Conservation (phyloP, 1,139 yeast genomes). For the Blastobotrys persicus region DNA sequence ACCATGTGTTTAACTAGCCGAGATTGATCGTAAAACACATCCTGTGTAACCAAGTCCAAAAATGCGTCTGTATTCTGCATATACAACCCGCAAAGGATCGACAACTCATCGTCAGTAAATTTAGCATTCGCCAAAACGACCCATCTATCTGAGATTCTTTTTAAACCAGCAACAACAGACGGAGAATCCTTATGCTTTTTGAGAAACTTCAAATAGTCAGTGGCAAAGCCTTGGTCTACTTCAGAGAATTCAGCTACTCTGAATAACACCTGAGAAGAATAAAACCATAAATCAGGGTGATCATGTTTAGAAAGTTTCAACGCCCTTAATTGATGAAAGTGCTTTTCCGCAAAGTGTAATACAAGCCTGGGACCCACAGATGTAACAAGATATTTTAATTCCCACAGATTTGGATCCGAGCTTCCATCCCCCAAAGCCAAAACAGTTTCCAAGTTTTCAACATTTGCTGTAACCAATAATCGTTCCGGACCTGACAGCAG, state of each 20-base stretch:
- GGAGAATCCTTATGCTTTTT: conserved; percentile 16
- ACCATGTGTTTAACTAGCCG: conserved; percentile 21
- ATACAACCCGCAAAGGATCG: conserved; percentile 20
- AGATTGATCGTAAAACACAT: conserved; percentile 27
- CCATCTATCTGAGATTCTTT: conserved; percentile 29
- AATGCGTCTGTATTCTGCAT: conserved; percentile 19
- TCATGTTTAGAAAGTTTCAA: conserved; percentile 15
- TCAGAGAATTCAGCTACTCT: conserved; percentile 26
- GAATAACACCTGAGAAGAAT: conserved; percentile 23
- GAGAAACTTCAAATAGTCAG: conserved; percentile 20
- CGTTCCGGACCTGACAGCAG: conserved; percentile 10
- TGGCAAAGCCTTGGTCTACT: conserved; percentile 20
- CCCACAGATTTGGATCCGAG: conserved; percentile 17
- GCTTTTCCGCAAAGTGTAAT: neutral
- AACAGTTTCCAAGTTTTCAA: conserved; percentile 7
- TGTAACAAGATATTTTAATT: conserved; percentile 19
- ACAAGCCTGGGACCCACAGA: conserved; percentile 13
- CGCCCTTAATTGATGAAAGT: conserved; percentile 18
- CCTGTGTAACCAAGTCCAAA: conserved; percentile 20
- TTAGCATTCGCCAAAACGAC: conserved; percentile 24
- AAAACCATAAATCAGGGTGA: conserved; percentile 17
- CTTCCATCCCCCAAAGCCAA: neutral
- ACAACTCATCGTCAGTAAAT: conserved; percentile 21
- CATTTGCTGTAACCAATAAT: conserved; percentile 1
- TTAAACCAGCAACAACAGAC: conserved; percentile 17